Evolutionary conservation across 2,329 filamentous ascomycete species (phyloP).

Genomic region (Hypoxylon sp.): DNA sequence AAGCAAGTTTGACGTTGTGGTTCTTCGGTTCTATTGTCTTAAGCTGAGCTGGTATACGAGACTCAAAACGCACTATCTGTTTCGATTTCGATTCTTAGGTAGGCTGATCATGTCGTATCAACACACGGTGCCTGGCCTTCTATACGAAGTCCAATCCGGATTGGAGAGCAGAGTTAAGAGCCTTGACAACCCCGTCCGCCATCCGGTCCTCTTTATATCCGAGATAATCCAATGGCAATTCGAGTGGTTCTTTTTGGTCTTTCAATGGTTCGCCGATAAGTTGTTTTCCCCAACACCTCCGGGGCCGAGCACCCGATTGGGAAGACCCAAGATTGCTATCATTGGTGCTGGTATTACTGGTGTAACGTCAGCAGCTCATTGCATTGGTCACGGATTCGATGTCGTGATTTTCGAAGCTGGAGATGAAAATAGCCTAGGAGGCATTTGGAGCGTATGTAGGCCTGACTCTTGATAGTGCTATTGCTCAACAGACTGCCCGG

Average conservation of each 20-base stretch:
- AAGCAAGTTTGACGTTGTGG: constrained; percentile 5
- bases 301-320: constrained; percentile 67
- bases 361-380: constrained; percentile 84
- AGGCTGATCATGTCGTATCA: constrained; percentile 22
- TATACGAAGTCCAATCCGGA: constrained; percentile 16
- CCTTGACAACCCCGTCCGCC: constrained; percentile 61
- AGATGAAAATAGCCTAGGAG: constrained; percentile 75
- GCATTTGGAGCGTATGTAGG: constrained; percentile 80
- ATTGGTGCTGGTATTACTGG: constrained; percentile 81
- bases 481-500: neutral
- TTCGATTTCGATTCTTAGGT: neutral
- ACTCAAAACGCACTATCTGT: neutral
- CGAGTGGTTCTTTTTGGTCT: constrained; percentile 33
- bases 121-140: constrained; percentile 15
- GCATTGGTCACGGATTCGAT: constrained; percentile 88
- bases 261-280: constrained; percentile 74
- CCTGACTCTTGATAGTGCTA: neutral
- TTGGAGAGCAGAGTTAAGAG: constrained; percentile 11
- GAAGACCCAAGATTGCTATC: constrained; percentile 75
- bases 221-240: constrained; percentile 71
- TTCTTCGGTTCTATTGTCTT: constrained; percentile 4
- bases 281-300: constrained; percentile 80
- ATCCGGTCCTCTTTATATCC: constrained; percentile 74
- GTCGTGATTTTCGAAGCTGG: constrained; percentile 84
- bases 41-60: neutral